Conservation (phyloP, 108 stramenopile species). For the Cyclotella choctawhatcheeana region DNA sequence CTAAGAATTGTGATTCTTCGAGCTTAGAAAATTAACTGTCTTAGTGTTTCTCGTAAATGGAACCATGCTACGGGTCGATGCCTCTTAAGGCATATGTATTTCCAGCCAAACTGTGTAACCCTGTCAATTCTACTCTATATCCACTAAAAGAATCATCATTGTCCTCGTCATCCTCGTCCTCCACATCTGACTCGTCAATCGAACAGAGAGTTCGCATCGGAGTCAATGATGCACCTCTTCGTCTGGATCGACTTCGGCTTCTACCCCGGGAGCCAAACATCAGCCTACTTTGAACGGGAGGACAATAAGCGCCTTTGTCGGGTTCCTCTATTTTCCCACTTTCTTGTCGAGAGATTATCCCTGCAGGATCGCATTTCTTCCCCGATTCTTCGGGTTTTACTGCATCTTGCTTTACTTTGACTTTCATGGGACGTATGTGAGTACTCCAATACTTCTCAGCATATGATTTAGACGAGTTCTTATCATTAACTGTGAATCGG, state of each 20-base stretch:
- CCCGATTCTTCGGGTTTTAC: conserved; percentile 17
- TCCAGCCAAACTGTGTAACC: not conserved
- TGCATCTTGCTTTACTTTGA: not conserved
- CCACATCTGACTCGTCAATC: conserved; percentile 38
- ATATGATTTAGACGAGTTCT: conserved; percentile 48
- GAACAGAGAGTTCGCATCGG: conserved; percentile 48
- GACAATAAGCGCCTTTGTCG: conserved; percentile 23
- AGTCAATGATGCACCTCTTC: conserved; percentile 36
- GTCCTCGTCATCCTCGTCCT: conserved; percentile 38
- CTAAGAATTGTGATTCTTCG: no score
- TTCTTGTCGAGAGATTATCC: conserved; percentile 19
- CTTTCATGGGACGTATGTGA: conserved; percentile 47
- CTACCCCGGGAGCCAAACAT: conserved; percentile 24
- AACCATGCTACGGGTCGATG: conserved; percentile 16
- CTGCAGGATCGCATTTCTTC: conserved; percentile 35
- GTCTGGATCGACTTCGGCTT: conserved; percentile 46
- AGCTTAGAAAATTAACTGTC: no score
- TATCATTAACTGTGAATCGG: conserved; percentile 40
- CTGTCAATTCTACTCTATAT: not conserved
- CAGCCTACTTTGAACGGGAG: conserved; percentile 32
- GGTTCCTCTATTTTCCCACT: conserved; percentile 14
- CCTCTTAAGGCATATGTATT: conserved; percentile 15
- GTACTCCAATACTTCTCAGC: conserved; percentile 50
- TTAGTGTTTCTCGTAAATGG: not conserved
- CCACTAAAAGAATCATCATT: conserved; percentile 7